Percentiles rank a stretch among this genome's conserved stretches.
phyloP scores from a whole-genome alignment of 805 yeast genomes.

The Candida xyloterini region DNA sequence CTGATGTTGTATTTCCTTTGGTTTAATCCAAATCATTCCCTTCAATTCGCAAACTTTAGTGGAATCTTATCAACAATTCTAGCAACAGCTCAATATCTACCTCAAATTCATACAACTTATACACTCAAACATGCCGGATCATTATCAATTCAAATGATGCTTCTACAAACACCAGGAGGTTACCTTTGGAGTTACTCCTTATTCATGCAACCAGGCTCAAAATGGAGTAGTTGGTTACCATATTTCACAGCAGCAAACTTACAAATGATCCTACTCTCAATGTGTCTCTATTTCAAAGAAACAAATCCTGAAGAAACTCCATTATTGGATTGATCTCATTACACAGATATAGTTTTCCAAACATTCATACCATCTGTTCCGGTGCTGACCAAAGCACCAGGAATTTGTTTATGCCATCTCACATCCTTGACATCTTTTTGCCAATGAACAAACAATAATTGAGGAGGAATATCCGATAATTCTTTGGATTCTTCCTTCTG shows the following conservation, averaged over 20 bases:
- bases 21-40: constrained; percentile 17
- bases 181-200: constrained; percentile 73
- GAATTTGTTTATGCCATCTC: constrained; percentile 96
- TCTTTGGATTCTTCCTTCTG: constrained; percentile 78
- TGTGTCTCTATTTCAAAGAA: constrained; percentile 54
- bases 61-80: constrained; percentile 65
- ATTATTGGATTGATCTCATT: constrained; percentile 16
- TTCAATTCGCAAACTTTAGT: constrained; percentile 51
- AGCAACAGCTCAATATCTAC: constrained; percentile 71
- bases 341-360: constrained; percentile 96
- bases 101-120: constrained; percentile 73
- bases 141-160: constrained; percentile 75
- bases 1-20: constrained; percentile 35
- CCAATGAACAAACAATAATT: constrained; percentile 95
- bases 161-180: constrained; percentile 89
- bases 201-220: constrained; percentile 67
- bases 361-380: constrained; percentile 93
- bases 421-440: constrained; percentile 97
- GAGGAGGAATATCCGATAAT: constrained; percentile 89
- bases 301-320: constrained; percentile 5
- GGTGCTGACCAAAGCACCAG: constrained; percentile 91
- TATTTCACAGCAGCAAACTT: constrained; percentile 67
- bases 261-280: constrained; percentile 56
- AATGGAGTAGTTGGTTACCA: constrained; percentile 87
- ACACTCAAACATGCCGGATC: constrained; percentile 74